Evolutionary conservation across 768 basidiomycete genomes (phyloP).

Genomic region (Lyophyllum decastes): DNA sequence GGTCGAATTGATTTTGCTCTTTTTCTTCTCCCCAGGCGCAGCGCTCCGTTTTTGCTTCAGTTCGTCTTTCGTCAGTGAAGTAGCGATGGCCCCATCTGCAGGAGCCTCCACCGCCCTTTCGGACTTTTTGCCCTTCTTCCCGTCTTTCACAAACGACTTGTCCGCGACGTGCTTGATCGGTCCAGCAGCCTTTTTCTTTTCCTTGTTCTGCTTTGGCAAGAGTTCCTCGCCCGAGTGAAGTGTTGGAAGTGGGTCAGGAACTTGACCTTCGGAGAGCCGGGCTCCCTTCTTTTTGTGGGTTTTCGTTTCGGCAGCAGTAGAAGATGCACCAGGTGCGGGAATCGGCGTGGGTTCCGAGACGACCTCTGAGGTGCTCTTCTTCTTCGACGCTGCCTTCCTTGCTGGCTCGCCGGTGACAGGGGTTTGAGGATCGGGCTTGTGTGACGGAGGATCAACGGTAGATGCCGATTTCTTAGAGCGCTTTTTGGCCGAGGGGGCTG

Average conservation of each 20-base stretch:
- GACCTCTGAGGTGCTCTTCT: not conserved
- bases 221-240: constrained; percentile 3
- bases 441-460: not conserved
- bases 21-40: constrained; percentile 58
- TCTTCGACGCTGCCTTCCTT: not conserved
- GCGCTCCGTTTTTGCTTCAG: constrained; percentile 53
- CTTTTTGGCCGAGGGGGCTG: constrained; percentile 2
- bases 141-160: constrained; percentile 10
- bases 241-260: not conserved
- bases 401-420: not conserved
- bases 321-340: not conserved
- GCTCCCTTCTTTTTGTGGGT: constrained; percentile 13
- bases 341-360: not conserved
- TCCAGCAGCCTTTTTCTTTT: constrained; percentile 6
- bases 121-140: constrained; percentile 12
- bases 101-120: constrained; percentile 12
- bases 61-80: constrained; percentile 40
- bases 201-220: constrained; percentile 3
- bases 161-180: constrained; percentile 11
- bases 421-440: not conserved
- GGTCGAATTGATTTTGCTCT: constrained; percentile 41
- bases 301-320: constrained; percentile 2
- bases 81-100: not conserved
- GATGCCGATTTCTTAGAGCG: constrained; percentile 1
- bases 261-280: not conserved